Evolutionary conservation across 768 basidiomycete species (phyloP).

Genomic region (Naganishia onofrii): DNA sequence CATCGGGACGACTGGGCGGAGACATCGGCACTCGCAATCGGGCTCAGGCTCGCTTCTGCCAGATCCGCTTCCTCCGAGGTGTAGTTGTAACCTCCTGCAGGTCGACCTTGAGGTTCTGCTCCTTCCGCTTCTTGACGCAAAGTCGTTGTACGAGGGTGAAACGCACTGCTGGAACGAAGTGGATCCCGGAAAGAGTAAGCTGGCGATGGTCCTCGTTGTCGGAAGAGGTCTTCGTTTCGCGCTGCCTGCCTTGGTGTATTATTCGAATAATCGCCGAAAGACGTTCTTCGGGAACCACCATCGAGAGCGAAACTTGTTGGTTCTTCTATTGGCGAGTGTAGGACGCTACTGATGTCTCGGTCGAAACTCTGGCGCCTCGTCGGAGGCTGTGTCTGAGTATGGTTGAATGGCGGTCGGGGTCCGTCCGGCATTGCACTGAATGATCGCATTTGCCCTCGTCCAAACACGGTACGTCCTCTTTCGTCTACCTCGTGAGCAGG

Average conservation of each 20-base stretch:
- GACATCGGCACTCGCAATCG: slow-evolving; percentile 24
- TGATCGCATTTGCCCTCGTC: slow-evolving; percentile 14
- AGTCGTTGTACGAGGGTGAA: slow-evolving; percentile 11
- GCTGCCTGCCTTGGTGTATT: slow-evolving; percentile 11
- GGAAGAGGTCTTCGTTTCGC: slow-evolving; percentile 8
- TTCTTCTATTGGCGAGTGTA: slow-evolving; percentile 10
- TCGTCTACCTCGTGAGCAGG: not conserved
- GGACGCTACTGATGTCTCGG: slow-evolving; percentile 10
- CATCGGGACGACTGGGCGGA: slow-evolving; percentile 25
- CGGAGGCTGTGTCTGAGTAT: slow-evolving; percentile 17
- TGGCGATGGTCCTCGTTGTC: slow-evolving; percentile 30
- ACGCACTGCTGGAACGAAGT: slow-evolving; percentile 6
- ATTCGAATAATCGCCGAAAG: slow-evolving; percentile 14
- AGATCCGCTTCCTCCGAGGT: slow-evolving; percentile 16
- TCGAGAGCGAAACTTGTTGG: not conserved
- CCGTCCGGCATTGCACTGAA: slow-evolving; percentile 23
- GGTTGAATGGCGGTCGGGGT: slow-evolving; percentile 2
- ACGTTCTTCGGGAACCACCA: not conserved
- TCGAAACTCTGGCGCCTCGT: slow-evolving; percentile 28
- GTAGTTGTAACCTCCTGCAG: slow-evolving; percentile 7
- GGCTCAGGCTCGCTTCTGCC: slow-evolving; percentile 24
- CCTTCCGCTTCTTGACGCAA: slow-evolving; percentile 8
- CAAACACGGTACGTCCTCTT: slow-evolving; percentile 12
- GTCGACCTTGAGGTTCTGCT: not conserved
- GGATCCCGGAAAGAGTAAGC: slow-evolving; percentile 31